Percentiles rank a stretch among this genome's conserved stretches.
phyloP scores from a whole-genome alignment of 805 yeast genomes.

The Torulaspora maleeae region DNA sequence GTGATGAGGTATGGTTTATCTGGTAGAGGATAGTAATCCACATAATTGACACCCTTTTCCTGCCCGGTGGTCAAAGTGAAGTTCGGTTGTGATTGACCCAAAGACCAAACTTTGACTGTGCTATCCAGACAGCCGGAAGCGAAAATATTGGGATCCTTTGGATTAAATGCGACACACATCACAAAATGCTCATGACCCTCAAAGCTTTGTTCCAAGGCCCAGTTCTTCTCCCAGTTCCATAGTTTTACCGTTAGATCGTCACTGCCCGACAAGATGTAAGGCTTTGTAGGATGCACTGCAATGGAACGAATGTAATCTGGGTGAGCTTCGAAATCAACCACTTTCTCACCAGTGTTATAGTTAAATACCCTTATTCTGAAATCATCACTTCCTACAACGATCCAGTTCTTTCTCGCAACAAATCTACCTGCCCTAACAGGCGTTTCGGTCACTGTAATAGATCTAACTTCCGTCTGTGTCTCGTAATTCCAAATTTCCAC shows the following conservation, averaged over 20 bases:
- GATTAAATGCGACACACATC: slow-evolving; percentile 91
- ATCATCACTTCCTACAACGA: slow-evolving; percentile 93
- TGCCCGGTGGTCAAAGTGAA: slow-evolving; percentile 90
- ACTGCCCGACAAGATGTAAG: slow-evolving; percentile 80
- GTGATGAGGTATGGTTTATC: slow-evolving; percentile 96
- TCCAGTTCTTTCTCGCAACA: slow-evolving; percentile 95
- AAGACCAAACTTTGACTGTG: slow-evolving; percentile 94
- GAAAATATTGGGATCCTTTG: slow-evolving; percentile 95
- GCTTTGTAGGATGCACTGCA: slow-evolving; percentile 91
- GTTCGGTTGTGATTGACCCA: slow-evolving; percentile 83
- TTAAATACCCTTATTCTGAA: slow-evolving; percentile 90
- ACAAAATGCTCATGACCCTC: slow-evolving; percentile 96
- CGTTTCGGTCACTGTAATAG: slow-evolving; percentile 90
- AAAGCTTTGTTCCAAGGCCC: slow-evolving; percentile 85
- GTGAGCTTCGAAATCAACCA: slow-evolving; percentile 95
- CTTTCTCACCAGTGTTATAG: slow-evolving; percentile 91
- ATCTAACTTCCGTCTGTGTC: slow-evolving; percentile 71
- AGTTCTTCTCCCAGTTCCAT: slow-evolving; percentile 96
- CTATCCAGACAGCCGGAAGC: slow-evolving; percentile 96
- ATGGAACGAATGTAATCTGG: slow-evolving; percentile 93
- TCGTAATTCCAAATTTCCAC: slow-evolving; percentile 94
- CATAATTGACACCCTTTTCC: slow-evolving; percentile 89
- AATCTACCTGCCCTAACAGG: slow-evolving; percentile 96
- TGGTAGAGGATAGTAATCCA: slow-evolving; percentile 93
- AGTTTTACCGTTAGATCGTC: slow-evolving; percentile 89